phyloP scores from a whole-genome alignment of 371 early-diverging fungal species.

The Mucor sp. region DNA sequence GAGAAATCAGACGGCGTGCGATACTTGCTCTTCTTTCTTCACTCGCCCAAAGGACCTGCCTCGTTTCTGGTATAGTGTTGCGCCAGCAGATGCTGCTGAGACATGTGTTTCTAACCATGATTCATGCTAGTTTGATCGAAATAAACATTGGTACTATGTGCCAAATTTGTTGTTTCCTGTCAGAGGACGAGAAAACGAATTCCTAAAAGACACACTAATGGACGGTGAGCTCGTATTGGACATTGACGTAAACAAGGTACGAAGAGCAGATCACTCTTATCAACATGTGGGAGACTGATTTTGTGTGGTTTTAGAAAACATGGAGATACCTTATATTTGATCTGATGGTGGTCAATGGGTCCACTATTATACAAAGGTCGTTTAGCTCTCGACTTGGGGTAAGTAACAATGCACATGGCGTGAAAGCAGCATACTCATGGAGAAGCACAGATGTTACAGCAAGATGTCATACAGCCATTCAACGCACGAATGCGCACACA shows the following conservation, averaged over 20 bases:
- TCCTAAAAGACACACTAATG: conserved; percentile 71
- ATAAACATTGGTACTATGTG: conserved; percentile 65
- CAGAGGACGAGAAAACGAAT: conserved; percentile 56
- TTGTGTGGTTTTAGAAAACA: conserved; percentile 37
- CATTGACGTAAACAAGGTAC: conserved; percentile 55
- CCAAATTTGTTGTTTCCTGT: conserved; percentile 63
- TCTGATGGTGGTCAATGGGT: conserved; percentile 64
- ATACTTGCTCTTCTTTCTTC: conserved; percentile 66
- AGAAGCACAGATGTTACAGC: conserved; percentile 57
- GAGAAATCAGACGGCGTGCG: conserved; percentile 92
- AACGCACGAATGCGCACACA: conserved; percentile 34
- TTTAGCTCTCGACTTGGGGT: conserved; percentile 74
- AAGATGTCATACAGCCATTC: conserved; percentile 67
- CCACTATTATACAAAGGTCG: conserved; percentile 57
- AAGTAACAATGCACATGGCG: conserved; percentile 14
- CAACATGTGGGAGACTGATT: background rate
- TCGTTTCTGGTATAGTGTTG: conserved; percentile 59
- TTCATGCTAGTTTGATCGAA: conserved; percentile 66
- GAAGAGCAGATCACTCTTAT: background rate
- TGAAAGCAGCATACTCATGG: background rate
- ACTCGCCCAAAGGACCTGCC: conserved; percentile 59
- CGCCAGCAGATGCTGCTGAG: background rate
- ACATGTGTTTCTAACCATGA: background rate
- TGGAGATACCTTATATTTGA: conserved; percentile 74
- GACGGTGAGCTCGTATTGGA: conserved; percentile 80